Conservation (phyloP, 176 grass and related monocot species). For the Carex pumila region DNA sequence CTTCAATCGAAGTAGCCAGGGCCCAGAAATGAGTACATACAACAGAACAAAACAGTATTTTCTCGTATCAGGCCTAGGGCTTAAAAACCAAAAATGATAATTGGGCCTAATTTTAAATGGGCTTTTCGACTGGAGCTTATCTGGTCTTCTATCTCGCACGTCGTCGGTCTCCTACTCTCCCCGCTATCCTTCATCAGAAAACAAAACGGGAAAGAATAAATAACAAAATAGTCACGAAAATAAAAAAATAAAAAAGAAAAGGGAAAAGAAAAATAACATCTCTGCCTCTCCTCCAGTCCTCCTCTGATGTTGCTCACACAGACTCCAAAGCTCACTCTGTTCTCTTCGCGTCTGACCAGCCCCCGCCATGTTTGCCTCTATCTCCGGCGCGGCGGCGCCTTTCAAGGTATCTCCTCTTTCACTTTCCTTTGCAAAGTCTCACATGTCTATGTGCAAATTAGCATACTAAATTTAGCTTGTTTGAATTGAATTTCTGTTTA, state of each 20-base stretch:
- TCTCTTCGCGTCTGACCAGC: not conserved
- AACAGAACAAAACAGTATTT: not conserved
- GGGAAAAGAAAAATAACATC: not conserved
- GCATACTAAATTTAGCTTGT: not conserved
- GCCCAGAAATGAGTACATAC: not conserved
- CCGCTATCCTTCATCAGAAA: not conserved
- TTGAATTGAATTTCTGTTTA: not conserved
- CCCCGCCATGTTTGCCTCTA: not conserved
- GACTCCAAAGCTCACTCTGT: constrained; percentile 2
- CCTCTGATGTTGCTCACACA: constrained; percentile 8
- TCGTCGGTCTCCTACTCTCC: no score
- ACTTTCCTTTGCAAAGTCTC: not conserved
- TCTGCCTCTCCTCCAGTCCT: not conserved
- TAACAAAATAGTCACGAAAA: no score
- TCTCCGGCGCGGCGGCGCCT: not conserved
- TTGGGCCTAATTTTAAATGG: not conserved
- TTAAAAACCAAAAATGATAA: not conserved
- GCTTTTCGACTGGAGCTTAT: not conserved
- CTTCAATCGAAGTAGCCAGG: not conserved
- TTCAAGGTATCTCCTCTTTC: constrained; percentile 1
- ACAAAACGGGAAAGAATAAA: not conserved
- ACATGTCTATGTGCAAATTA: not conserved
- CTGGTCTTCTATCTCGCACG: no score
- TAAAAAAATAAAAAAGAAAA: not conserved
- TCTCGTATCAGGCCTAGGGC: not conserved